These are phyloP conservation scores for Atkinsonella texensis DNA, from an alignment of 2,329 filamentous ascomycete genomes.

Conservation along the genomic window DNA sequence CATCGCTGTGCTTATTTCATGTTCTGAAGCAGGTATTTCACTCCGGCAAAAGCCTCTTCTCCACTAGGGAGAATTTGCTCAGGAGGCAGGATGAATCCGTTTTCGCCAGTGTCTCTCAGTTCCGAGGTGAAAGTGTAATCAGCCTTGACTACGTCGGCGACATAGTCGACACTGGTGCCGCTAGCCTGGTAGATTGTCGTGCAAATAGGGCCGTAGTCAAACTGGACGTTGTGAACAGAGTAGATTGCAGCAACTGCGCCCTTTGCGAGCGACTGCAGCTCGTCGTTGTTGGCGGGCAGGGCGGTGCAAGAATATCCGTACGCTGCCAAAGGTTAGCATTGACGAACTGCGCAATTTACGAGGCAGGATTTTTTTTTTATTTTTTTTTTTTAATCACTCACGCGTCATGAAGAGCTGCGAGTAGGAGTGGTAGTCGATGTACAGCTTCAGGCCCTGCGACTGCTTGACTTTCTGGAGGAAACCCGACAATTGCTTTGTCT, in stretches of 20 bases:
- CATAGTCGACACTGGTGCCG: slow-evolving; percentile 34
- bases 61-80: slow-evolving; percentile 30
- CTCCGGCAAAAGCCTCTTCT: slow-evolving; percentile 31
- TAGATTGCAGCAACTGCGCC: slow-evolving; percentile 39
- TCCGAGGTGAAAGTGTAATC: slow-evolving; percentile 30
- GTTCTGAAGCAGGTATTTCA: slow-evolving; percentile 46
- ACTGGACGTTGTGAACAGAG: slow-evolving; percentile 26
- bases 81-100: slow-evolving; percentile 31
- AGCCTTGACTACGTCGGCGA: slow-evolving; percentile 27
- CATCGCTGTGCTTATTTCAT: slow-evolving; percentile 28
- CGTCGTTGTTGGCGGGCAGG: slow-evolving; percentile 31
- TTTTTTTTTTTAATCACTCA: slow-evolving; percentile 33
- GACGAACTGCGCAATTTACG: background rate
- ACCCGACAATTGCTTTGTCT: slow-evolving; percentile 35
- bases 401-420: slow-evolving; percentile 47
- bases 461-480: slow-evolving; percentile 21
- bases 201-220: slow-evolving; percentile 41
- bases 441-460: slow-evolving; percentile 42
- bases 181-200: slow-evolving; percentile 47
- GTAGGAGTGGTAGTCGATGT: slow-evolving; percentile 55
- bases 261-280: slow-evolving; percentile 36
- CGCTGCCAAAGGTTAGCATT: slow-evolving; percentile 32
- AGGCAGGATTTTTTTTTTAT: background rate
- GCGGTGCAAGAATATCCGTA: slow-evolving; percentile 48
- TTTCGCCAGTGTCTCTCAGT: slow-evolving; percentile 23